These are phyloP conservation scores for Calocera viscosa DNA, from an alignment of 768 basidiomycete genomes.

Conservation along the genomic window DNA sequence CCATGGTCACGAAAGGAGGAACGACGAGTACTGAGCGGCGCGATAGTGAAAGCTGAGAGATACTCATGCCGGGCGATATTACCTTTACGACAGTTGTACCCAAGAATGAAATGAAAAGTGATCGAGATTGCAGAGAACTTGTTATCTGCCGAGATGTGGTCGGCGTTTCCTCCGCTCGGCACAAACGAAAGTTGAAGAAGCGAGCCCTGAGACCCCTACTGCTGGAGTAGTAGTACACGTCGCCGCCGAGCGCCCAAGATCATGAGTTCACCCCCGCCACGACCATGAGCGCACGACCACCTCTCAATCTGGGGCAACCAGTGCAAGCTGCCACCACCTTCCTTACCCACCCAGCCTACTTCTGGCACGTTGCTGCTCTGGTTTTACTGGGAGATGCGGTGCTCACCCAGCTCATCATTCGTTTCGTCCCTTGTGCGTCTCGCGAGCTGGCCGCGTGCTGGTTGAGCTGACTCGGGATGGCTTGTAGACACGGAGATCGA, in stretches of 20 bases:
- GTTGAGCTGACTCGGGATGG: background rate
- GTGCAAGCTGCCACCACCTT: conserved; percentile 19
- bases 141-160: too few species aligned
- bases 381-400: conserved; percentile 62
- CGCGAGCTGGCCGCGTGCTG: background rate
- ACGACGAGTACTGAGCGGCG: background rate
- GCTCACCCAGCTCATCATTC: conserved; percentile 69
- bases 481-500: conserved; percentile 91
- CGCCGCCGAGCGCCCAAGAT: too few species aligned
- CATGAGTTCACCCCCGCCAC: background rate
- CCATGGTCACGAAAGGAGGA: background rate
- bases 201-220: too few species aligned
- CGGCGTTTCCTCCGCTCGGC: too few species aligned
- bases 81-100: too few species aligned
- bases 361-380: conserved; percentile 52
- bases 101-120: too few species aligned
- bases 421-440: conserved; percentile 66
- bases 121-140: too few species aligned
- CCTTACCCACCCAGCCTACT: conserved; percentile 46
- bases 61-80: too few species aligned
- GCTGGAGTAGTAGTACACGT: background rate
- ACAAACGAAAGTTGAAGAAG: background rate
- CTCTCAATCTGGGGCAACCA: background rate
- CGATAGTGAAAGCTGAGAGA: too few species aligned
- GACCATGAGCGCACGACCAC: background rate